A percentile compares a stretch with the other conserved stretches of the same genome.
Evolutionary conservation across 2,329 filamentous ascomycete genomes (phyloP).

Genomic region (Fusarium tricinctum): DNA sequence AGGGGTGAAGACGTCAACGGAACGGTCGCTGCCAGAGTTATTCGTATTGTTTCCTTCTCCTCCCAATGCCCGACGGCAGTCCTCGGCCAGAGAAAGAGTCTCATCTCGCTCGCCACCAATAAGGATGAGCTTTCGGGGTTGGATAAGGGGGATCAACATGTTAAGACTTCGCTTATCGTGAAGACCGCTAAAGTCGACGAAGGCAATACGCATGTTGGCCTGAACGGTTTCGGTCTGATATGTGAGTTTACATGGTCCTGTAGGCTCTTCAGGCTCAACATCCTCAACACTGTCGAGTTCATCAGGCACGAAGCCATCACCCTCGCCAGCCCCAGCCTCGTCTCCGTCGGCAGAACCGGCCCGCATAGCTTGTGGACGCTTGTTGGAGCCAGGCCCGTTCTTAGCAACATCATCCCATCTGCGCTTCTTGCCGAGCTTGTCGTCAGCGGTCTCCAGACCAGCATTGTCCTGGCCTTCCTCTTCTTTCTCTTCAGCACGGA

Average conservation of each 20-base stretch:
- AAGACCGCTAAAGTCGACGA: slow-evolving; percentile 91
- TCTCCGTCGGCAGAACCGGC: slow-evolving; percentile 62
- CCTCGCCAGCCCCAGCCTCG: slow-evolving; percentile 53
- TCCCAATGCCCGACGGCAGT: slow-evolving; percentile 78
- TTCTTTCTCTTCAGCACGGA: slow-evolving; percentile 92
- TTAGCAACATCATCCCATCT: slow-evolving; percentile 84
- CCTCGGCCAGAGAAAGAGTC: slow-evolving; percentile 81
- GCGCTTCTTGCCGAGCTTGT: slow-evolving; percentile 87
- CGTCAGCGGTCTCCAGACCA: slow-evolving; percentile 61
- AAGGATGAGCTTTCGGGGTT: slow-evolving; percentile 94
- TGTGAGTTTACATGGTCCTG: slow-evolving; percentile 81
- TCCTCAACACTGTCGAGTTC: slow-evolving; percentile 73
- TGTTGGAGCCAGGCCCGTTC: slow-evolving; percentile 62
- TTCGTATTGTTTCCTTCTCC: slow-evolving; percentile 19
- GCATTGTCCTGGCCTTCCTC: slow-evolving; percentile 72
- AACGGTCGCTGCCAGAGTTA: slow-evolving; percentile 59
- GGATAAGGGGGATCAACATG: slow-evolving; percentile 94
- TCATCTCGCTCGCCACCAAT: slow-evolving; percentile 84
- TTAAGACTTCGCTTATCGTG: slow-evolving; percentile 95
- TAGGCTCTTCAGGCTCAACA: slow-evolving; percentile 63
- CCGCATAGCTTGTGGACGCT: slow-evolving; percentile 68
- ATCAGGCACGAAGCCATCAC: slow-evolving; percentile 61
- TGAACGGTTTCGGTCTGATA: slow-evolving; percentile 73
- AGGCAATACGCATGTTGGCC: slow-evolving; percentile 82
- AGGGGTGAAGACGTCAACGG: slow-evolving; percentile 85